A percentile compares a stretch with the other conserved stretches of the same genome.
Evolutionary conservation across 2,329 filamentous ascomycete genomes (phyloP).

Genomic region (Colletotrichum cuscutae): DNA sequence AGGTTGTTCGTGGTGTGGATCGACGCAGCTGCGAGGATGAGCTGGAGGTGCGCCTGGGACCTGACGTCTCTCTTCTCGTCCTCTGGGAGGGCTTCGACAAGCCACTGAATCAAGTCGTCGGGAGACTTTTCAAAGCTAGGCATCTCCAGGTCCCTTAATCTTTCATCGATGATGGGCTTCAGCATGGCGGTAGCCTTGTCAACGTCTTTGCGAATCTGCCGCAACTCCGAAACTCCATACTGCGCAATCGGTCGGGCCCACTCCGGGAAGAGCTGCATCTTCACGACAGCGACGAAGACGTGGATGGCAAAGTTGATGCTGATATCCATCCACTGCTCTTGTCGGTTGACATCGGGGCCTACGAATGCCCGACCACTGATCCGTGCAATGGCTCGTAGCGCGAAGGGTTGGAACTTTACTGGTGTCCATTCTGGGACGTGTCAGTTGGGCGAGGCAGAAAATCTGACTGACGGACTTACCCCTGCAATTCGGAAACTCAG

Average conservation of each 20-base stretch:
- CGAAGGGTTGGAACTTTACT: constrained; percentile 62
- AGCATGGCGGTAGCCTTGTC: constrained; percentile 54
- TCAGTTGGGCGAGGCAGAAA: constrained; percentile 5
- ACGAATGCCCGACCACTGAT: constrained; percentile 65
- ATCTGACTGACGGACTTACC: constrained; percentile 39
- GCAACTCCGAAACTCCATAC: constrained; percentile 57
- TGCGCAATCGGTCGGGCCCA: constrained; percentile 60
- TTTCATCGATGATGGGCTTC: constrained; percentile 57
- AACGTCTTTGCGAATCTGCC: constrained; percentile 56
- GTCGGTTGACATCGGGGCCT: constrained; percentile 59
- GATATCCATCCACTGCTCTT: constrained; percentile 64
- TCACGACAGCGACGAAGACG: constrained; percentile 57
- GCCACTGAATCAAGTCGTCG: constrained; percentile 58
- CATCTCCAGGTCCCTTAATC: constrained; percentile 52
- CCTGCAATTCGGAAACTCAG: constrained; percentile 60
- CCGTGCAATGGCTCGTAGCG: constrained; percentile 62
- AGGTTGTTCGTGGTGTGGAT: constrained; percentile 58
- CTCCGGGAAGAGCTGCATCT: constrained; percentile 62
- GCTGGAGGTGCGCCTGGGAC: constrained; percentile 53
- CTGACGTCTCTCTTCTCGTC: constrained; percentile 50
- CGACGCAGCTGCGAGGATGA: constrained; percentile 55
- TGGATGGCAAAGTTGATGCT: constrained; percentile 61
- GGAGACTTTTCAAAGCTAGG: constrained; percentile 47
- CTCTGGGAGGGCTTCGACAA: constrained; percentile 52
- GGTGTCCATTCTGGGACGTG: constrained; percentile 61